Percentiles rank a stretch among this genome's conserved stretches.
Evolutionary conservation across 202 grass and related monocot genomes (phyloP).

Genomic region (Bolboschoenoplectus hybrid): DNA sequence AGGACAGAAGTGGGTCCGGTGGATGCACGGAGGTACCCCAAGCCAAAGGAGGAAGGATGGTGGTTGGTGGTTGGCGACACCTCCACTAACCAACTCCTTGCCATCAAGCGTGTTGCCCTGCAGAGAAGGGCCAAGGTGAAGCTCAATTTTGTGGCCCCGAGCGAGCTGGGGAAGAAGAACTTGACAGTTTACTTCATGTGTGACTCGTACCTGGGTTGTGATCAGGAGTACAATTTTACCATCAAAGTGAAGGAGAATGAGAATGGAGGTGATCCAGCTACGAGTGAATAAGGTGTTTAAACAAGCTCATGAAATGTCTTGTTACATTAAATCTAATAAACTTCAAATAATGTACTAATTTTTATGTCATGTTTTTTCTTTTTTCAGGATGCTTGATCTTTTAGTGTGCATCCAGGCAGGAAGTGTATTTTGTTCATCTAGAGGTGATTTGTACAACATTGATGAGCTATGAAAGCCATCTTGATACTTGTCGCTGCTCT

Average conservation of each 20-base stretch:
- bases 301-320: not conserved
- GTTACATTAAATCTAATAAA: not conserved
- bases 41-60: conserved; percentile 94
- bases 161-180: conserved; percentile 58
- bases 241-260: conserved; percentile 66
- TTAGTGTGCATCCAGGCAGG: not conserved
- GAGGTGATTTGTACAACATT: not conserved
- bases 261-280: not conserved
- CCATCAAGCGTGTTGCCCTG: conserved; percentile 75
- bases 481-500: not conserved
- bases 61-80: conserved; percentile 84
- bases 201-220: conserved; percentile 86
- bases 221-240: conserved; percentile 77
- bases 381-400: conserved; percentile 26
- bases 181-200: conserved; percentile 91
- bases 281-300: conserved; percentile 36
- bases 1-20: conserved; percentile 66
- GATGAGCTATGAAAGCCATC: not conserved
- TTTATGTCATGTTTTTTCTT: not conserved
- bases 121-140: conserved; percentile 72
- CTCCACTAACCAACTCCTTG: conserved; percentile 68
- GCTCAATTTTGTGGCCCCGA: conserved; percentile 63
- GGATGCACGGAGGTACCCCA: conserved; percentile 71
- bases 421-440: not conserved
- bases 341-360: not conserved